Evolutionary conservation across 192 early-diverging fungal genomes (phyloP).

Genomic region (Mortierella hygrophila): DNA sequence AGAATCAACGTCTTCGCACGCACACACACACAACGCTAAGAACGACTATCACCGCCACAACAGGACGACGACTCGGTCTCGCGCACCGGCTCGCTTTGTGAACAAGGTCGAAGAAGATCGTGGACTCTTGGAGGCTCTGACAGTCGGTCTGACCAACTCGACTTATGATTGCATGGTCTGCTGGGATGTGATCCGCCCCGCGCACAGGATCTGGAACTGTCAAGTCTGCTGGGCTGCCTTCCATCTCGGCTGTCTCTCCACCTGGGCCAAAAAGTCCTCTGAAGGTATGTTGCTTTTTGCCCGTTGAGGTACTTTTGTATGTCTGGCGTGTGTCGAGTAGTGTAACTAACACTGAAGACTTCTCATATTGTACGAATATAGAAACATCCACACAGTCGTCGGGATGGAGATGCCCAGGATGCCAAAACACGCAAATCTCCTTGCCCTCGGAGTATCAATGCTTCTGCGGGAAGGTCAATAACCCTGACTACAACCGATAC

Average conservation of each 20-base stretch:
- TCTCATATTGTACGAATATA: background rate
- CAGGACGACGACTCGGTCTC: background rate
- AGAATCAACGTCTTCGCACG: background rate
- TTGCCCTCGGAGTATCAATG: slow-evolving; percentile 82
- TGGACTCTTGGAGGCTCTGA: slow-evolving; percentile 73
- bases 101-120: slow-evolving; percentile 26
- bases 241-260: slow-evolving; percentile 84
- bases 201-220: slow-evolving; percentile 86
- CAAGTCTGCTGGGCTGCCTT: slow-evolving; percentile 88
- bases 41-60: background rate
- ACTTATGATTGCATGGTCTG: slow-evolving; percentile 97
- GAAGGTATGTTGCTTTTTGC: slow-evolving; percentile 38
- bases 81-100: slow-evolving; percentile 3
- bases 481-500: slow-evolving; percentile 73
- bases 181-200: slow-evolving; percentile 80
- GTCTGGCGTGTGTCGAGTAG: background rate
- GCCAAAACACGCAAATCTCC: slow-evolving; percentile 75
- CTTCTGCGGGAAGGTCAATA: slow-evolving; percentile 83
- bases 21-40: background rate
- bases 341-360: background rate
- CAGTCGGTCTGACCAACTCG: slow-evolving; percentile 70
- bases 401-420: slow-evolving; percentile 92
- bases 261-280: slow-evolving; percentile 78
- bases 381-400: slow-evolving; percentile 6
- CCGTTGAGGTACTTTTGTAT: background rate